Evolutionary conservation across 2,329 filamentous ascomycete species (phyloP), one percentile per base, ranked within the genome.

Genomic region (Ambrosiella beaveri): DNA sequence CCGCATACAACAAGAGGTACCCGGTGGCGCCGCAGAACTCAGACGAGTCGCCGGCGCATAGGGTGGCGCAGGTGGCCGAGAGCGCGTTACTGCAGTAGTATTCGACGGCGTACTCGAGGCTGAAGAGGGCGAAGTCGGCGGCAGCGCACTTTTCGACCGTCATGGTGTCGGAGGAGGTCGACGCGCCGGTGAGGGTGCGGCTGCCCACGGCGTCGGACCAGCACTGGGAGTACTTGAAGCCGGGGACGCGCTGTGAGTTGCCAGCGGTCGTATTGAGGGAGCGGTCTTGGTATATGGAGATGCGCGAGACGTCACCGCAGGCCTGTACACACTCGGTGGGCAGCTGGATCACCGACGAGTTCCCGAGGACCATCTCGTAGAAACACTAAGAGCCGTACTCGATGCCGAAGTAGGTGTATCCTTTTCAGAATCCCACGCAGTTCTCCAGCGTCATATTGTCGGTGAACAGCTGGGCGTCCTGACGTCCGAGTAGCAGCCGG

Each of bases 1-100:
- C 71, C 66, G 65, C 78, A 81, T 65, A 75, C 73, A 4, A 68
- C 65, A 69, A 63, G 78, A 80, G 71, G 54, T 69, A 71, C 65
- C 65, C 64, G 55, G 65, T 63, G 2, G 64, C 68, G 56, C 68
- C 68, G 61, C 69, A 71, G 65, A 66, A 70, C 57, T 69, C 62
- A 54, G 62, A 65, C 9, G 61, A 50, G 58, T 70, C 63, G 54
- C 69, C 69, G 11, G 58, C 63, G 63, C 69, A 71, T 4, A 63
- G 47, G 66, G 69, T 68, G 62, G 62, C 64, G 61, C 69, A 71
- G 12, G 61, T 61, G 27, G 67, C 45, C n/a, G 63, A 62, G 7
- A 68, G 68, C 47, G 62, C 64, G 63, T 67, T 66, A 45, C 68
- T 68, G 59, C 69, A 70, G 65, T 70, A 73, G 65, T 70, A 60